Percentiles rank a stretch among this genome's conserved stretches.
Conservation (phyloP, 805 yeast species). For the Lachancea lanzarotensis region DNA sequence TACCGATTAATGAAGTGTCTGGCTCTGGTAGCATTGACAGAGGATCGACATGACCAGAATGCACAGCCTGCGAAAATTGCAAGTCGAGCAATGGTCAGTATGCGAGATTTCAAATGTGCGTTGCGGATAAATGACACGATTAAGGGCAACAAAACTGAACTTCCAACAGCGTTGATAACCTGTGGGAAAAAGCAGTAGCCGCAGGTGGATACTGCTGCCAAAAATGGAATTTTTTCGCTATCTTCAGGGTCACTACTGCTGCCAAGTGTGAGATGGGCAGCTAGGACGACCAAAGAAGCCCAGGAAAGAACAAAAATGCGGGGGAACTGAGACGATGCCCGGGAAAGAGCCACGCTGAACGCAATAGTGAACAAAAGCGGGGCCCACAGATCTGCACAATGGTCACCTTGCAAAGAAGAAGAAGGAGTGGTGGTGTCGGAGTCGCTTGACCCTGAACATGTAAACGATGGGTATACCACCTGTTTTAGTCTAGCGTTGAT, state of each 20-base stretch:
- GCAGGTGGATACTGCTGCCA: constrained; percentile 28
- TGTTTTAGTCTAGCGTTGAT: constrained; percentile 28
- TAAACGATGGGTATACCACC: constrained; percentile 32
- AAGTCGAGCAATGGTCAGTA: constrained; percentile 15
- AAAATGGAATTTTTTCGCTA: constrained; percentile 16
- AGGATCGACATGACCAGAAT: constrained; percentile 24
- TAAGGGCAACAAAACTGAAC: constrained; percentile 25
- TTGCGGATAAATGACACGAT: constrained; percentile 13
- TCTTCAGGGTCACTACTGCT: constrained; percentile 25
- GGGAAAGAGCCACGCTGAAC: constrained; percentile 29
- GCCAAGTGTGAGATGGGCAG: constrained; percentile 26
- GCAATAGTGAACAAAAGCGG: constrained; percentile 28
- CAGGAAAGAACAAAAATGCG: constrained; percentile 29
- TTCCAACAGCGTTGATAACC: constrained; percentile 22
- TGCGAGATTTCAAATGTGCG: constrained; percentile 14
- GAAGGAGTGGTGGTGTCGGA: too few relatives aligned
- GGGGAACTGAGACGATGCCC: constrained; percentile 26
- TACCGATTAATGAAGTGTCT: constrained; percentile 20
- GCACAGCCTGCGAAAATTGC: constrained; percentile 15
- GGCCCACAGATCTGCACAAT: constrained; percentile 31
- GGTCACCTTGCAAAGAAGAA: background rate
- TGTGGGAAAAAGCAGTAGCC: constrained; percentile 33
- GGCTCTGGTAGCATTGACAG: constrained; percentile 22
- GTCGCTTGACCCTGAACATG: too few relatives aligned
- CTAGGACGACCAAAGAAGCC: constrained; percentile 24